Evolutionary conservation across 768 basidiomycete genomes (phyloP).

Genomic region (Lyophyllum shimeji): DNA sequence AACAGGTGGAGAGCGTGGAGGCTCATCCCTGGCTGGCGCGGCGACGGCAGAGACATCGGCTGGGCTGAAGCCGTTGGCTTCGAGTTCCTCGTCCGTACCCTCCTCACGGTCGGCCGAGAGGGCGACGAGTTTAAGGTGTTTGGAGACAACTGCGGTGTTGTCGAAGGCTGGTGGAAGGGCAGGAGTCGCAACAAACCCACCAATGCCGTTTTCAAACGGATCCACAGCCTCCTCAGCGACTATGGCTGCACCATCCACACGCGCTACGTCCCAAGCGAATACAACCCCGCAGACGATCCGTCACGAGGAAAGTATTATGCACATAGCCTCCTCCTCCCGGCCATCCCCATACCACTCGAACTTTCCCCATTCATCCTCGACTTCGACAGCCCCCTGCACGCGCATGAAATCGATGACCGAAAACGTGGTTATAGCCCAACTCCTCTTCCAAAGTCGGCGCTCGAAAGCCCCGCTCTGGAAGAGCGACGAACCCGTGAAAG

Average conservation of each 20-base stretch:
- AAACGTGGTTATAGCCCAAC: too few relatives aligned
- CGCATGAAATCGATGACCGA: slow-evolving; percentile 10
- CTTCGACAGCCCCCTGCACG: slow-evolving; percentile 6
- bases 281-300: slow-evolving; percentile 32
- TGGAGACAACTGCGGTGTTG: slow-evolving; percentile 40
- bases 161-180: slow-evolving; percentile 42
- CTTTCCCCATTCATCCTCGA: slow-evolving; percentile 1
- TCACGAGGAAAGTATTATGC: slow-evolving; percentile 27
- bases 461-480: too few relatives aligned
- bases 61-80: slow-evolving; percentile 48
- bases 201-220: slow-evolving; percentile 29
- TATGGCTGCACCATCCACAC: slow-evolving; percentile 13
- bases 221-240: slow-evolving; percentile 1
- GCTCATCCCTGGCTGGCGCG: slow-evolving; percentile 31
- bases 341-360: not conserved
- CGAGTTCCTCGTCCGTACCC: slow-evolving; percentile 28
- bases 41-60: slow-evolving; percentile 32
- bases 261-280: slow-evolving; percentile 24
- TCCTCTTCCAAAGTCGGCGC: too few relatives aligned
- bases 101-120: slow-evolving; percentile 5
- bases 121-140: slow-evolving; percentile 21
- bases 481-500: too few relatives aligned
- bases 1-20: slow-evolving; percentile 32
- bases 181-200: slow-evolving; percentile 29
- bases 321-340: slow-evolving; percentile 14